Base-by-base conservation (phyloP, 2,329 filamentous ascomycete genomes). In the Aureobasidium sp. region DNA sequence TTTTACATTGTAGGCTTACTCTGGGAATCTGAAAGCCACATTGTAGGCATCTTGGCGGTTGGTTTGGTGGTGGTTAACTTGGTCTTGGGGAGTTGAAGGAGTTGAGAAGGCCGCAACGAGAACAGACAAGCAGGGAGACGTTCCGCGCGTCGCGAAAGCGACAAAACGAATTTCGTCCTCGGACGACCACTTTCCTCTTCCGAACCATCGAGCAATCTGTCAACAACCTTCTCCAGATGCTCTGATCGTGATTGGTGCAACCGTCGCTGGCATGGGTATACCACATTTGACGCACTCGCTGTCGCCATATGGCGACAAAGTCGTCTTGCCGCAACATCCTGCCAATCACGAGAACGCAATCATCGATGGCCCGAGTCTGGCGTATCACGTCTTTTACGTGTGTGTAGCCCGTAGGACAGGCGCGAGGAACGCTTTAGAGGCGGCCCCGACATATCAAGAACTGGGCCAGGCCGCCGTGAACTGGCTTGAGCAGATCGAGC, bases 21-120 rank as follows among this genome's bases (percentile, higher is more conserved):
- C 77, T 97, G 93, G 72, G 88, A 84, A 77, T 97, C 93, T 69
- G 92, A 89, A 71, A 97, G 82, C 93, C 93, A 97, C 89, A 96
- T 95, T 63, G 90, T 88, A 71, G 88, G 88, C 88, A 92, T 89
- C 60, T 57, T 61, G 23, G 51, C 60, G 60, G 21, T 47, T 38
- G 23, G 5, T 37, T 46, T 21, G 29, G 43, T 43, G n/a, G 21
- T 40, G n/a, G 21, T 23, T 49, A n/a, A 25, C 10, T n/a, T 17
- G 23, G 43, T 33, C 19, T 31, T 21, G 43, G 43, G 31, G 27
- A 49, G 33, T 23, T n/a, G 13, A 27, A 45, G 25, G 11, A 3
- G 35, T 1, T 3, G 13, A 15, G 38, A 21, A 33, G 19, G 29
- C n/a, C n/a, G n/a, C n/a, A n/a, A n/a, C n/a, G n/a, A n/a, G n/a